A percentile compares a stretch with the other conserved stretches of the same genome.
These are phyloP conservation scores for Suillus spraguei DNA, from an alignment of 768 basidiomycete species.

Conservation along the genomic window DNA sequence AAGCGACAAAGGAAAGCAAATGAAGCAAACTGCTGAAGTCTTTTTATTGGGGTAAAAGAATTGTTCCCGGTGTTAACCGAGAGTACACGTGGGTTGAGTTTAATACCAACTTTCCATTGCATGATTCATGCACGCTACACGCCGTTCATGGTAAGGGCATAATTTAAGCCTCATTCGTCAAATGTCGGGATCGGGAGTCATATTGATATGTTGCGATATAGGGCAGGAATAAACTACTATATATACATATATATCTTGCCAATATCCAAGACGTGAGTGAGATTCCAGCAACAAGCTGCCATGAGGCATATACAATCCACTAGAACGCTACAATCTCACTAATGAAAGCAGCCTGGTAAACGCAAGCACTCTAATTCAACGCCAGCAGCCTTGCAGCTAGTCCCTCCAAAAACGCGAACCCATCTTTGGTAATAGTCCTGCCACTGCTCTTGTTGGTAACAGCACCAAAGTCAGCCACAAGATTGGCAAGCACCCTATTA, in stretches of 20 bases:
- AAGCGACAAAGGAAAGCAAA: constrained; percentile 7
- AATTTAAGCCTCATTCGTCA: background rate
- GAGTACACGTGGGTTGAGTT: constrained; percentile 26
- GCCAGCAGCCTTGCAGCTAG: constrained; percentile 54
- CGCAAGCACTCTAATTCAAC: constrained; percentile 15
- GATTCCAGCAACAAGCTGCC: background rate
- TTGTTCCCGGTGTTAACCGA: constrained; percentile 26
- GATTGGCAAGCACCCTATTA: constrained; percentile 59
- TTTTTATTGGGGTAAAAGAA: constrained; percentile 32
- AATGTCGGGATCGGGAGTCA: background rate
- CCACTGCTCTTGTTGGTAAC: constrained; percentile 70
- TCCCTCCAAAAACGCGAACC: constrained; percentile 67
- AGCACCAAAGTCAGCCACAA: constrained; percentile 71
- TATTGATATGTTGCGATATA: background rate
- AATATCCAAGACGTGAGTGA: background rate
- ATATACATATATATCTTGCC: background rate
- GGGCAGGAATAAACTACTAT: background rate
- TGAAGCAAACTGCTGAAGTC: constrained; percentile 1
- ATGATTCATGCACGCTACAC: background rate
- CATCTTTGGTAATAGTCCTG: constrained; percentile 78
- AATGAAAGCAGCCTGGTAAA: background rate
- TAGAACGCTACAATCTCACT: background rate
- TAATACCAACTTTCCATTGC: background rate
- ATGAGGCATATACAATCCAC: background rate
- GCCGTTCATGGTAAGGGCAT: background rate